Evolutionary conservation across 192 early-diverging fungal genomes (phyloP).

Genomic region (Linderina pennispora): DNA sequence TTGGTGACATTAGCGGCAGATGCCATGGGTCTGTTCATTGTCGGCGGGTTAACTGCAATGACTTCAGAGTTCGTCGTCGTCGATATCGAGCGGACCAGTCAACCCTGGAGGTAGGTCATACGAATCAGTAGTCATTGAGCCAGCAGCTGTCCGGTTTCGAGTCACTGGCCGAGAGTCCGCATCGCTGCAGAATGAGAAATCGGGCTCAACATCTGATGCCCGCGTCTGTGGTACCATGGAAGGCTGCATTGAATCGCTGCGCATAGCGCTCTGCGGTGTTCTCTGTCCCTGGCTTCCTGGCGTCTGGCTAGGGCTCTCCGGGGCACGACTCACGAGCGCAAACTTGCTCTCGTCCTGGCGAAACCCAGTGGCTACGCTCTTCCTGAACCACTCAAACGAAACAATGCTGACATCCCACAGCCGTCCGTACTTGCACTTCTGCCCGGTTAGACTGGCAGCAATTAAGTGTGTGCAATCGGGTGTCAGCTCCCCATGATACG

Average conservation of each 20-base stretch:
- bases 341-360: conserved; percentile 26
- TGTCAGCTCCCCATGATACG: conserved; percentile 26
- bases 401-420: conserved; percentile 24
- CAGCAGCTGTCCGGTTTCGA: conserved; percentile 1
- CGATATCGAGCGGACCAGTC: background rate
- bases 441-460: conserved; percentile 10
- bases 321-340: background rate
- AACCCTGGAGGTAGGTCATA: conserved; percentile 2
- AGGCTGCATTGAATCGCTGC: no score
- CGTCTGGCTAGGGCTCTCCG: no score
- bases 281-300: no score
- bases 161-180: background rate
- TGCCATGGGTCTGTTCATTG: no score
- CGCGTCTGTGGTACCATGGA: no score
- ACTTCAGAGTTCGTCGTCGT: conserved; percentile 3
- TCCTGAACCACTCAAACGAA: conserved; percentile 30
- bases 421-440: conserved; percentile 44
- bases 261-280: no score
- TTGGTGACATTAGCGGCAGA: background rate
- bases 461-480: conserved; percentile 42
- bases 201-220: background rate
- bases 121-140: background rate
- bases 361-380: conserved; percentile 15
- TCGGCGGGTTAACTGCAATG: no score
- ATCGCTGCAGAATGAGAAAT: background rate